A percentile compares a stretch with the other conserved stretches of the same genome.
Conservation (phyloP, 345 rosid species). For the Trapa bicornis region DNA sequence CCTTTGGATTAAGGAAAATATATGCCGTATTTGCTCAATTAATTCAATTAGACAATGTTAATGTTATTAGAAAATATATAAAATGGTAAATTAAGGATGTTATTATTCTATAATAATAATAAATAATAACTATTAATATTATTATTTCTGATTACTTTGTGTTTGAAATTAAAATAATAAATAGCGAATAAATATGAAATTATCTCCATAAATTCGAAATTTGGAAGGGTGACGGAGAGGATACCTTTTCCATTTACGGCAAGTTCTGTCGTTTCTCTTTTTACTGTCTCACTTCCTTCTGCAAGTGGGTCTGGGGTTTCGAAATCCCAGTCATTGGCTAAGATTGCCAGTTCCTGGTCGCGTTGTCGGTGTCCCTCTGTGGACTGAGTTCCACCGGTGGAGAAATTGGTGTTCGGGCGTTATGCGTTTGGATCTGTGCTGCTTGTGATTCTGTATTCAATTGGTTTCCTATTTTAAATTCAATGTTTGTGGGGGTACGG, state of each 20-base stretch:
- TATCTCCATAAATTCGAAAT: background rate
- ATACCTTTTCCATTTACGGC: conserved; percentile 5
- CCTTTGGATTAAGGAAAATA: no score
- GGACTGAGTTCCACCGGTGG: background rate
- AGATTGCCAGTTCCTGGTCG: background rate
- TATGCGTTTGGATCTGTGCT: background rate
- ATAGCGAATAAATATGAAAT: background rate
- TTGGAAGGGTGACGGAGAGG: background rate
- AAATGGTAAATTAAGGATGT: no score
- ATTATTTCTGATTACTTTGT: no score
- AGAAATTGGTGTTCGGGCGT: conserved; percentile 3
- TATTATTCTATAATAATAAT: no score
- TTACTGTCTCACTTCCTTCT: background rate
- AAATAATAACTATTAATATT: no score
- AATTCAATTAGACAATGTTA: no score
- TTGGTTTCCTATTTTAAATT: background rate
- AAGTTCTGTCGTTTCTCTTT: background rate
- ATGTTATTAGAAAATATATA: no score
- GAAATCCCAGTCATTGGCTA: background rate
- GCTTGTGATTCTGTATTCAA: background rate
- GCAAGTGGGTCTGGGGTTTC: conserved; percentile 2
- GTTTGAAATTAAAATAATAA: background rate
- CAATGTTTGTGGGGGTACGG: background rate
- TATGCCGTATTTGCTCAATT: no score
- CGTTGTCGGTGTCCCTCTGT: background rate